Evolutionary conservation across 2,329 filamentous ascomycete genomes (phyloP).

Genomic region (Botrytis deweyae): DNA sequence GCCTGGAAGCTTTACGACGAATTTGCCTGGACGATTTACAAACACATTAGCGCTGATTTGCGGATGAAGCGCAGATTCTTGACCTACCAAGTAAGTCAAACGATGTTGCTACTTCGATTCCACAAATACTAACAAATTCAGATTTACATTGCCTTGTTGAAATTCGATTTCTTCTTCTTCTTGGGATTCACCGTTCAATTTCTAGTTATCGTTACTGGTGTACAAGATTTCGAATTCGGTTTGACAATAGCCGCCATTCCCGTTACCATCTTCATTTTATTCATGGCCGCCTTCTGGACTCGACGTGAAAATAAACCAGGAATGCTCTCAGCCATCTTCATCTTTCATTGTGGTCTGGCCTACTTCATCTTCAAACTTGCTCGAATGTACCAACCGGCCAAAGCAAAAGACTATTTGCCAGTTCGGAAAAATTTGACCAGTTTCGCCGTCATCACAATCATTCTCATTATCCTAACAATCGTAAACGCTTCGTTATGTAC

Average conservation of each 20-base stretch:
- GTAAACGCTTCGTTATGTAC: constrained; percentile 83
- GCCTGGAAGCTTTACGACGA: constrained; percentile 97
- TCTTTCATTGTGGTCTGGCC: constrained; percentile 84
- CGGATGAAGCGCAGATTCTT: constrained; percentile 96
- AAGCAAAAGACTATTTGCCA: constrained; percentile 64
- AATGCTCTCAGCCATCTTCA: constrained; percentile 74
- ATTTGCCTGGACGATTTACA: constrained; percentile 99
- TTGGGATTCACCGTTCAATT: constrained; percentile 98
- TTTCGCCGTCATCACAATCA: constrained; percentile 89
- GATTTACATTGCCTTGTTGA: constrained; percentile 97
- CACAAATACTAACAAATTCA: constrained; percentile 42
- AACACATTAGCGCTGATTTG: constrained; percentile 96
- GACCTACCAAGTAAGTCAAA: constrained; percentile 76
- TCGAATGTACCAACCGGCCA: constrained; percentile 78
- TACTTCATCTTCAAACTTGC: constrained; percentile 99
- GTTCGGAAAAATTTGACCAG: constrained; percentile 85
- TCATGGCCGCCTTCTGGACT: constrained; percentile 82
- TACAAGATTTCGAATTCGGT: constrained; percentile 71
- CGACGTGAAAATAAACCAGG: constrained; percentile 77
- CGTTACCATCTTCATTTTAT: constrained; percentile 83
- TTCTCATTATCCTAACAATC: constrained; percentile 87
- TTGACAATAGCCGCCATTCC: constrained; percentile 88
- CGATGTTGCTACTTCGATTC: not conserved
- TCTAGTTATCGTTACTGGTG: constrained; percentile 79
- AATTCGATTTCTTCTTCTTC: constrained; percentile 99